A percentile compares a stretch with the other conserved stretches of the same genome.
Evolutionary conservation across 2,329 filamentous ascomycete species (phyloP).

Genomic region (Sporothrix sp.): DNA sequence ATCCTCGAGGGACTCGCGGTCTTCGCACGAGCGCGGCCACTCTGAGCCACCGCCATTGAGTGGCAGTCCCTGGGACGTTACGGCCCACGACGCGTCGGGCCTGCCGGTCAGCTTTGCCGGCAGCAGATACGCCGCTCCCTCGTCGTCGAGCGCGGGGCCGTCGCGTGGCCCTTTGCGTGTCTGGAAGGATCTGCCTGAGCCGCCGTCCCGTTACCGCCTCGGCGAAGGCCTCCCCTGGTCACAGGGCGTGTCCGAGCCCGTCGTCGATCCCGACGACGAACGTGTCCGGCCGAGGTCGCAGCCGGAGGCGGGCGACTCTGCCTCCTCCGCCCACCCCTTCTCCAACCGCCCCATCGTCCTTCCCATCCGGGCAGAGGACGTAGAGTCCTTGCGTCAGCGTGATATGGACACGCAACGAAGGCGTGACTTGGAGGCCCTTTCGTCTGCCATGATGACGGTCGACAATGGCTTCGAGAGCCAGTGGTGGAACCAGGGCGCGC

Average conservation of each 20-base stretch:
- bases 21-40: conserved; percentile 35
- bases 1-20: conserved; percentile 20
- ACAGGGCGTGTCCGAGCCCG: conserved; percentile 24
- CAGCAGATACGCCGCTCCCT: background rate
- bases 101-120: background rate
- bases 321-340: background rate
- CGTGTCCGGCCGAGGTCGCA: background rate
- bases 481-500: conserved; percentile 44
- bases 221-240: conserved; percentile 42
- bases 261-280: conserved; percentile 23
- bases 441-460: conserved; percentile 45
- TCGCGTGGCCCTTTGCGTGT: conserved; percentile 12
- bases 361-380: conserved; percentile 6
- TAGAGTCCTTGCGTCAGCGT: conserved; percentile 14
- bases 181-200: conserved; percentile 36
- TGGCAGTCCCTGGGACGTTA: conserved; percentile 38
- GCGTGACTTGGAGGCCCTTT: conserved; percentile 38
- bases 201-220: conserved; percentile 31
- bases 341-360: conserved; percentile 13
- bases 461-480: conserved; percentile 50
- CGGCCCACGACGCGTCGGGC: conserved; percentile 6
- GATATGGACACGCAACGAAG: conserved; percentile 32
- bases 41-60: conserved; percentile 41
- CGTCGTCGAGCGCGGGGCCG: background rate
- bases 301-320: background rate